Conservation (phyloP, 306 rosid genomes). For the Gillenia trifoliata region DNA sequence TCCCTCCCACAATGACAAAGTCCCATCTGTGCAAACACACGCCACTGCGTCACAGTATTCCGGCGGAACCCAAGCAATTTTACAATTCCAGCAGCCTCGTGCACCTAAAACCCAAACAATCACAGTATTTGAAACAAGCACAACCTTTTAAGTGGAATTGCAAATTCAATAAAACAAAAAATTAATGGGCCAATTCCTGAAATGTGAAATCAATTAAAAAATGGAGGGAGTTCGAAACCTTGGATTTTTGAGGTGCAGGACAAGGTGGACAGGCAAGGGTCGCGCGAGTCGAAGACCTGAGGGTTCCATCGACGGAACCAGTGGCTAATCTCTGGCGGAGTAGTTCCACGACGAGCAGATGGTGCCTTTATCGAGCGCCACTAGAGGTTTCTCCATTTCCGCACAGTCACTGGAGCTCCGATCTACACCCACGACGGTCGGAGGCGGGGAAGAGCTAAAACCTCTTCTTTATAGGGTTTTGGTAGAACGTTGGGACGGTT, state of each 20-base stretch:
- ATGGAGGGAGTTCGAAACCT: slow-evolving; percentile 34
- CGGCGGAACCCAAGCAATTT: slow-evolving; percentile 81
- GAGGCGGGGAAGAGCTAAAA: neutral
- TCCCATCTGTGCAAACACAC: slow-evolving; percentile 61
- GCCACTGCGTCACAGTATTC: slow-evolving; percentile 84
- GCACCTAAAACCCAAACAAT: slow-evolving; percentile 34
- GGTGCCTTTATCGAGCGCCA: slow-evolving; percentile 56
- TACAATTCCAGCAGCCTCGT: slow-evolving; percentile 46
- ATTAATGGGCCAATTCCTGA: neutral
- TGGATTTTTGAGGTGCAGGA: slow-evolving; percentile 48
- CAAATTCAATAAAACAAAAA: neutral
- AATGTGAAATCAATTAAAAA: neutral
- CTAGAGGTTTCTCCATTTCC: slow-evolving; percentile 64
- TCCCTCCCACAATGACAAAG: slow-evolving; percentile 69
- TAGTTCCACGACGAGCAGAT: slow-evolving; percentile 78
- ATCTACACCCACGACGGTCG: neutral
- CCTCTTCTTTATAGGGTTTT: neutral
- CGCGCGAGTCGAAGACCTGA: slow-evolving; percentile 61
- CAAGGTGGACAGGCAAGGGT: slow-evolving; percentile 57
- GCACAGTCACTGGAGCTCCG: neutral
- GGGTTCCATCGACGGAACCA: slow-evolving; percentile 61
- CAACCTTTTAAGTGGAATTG: neutral
- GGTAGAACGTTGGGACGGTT: neutral
- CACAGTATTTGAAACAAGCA: neutral
- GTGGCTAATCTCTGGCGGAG: slow-evolving; percentile 56